phyloP scores from a whole-genome alignment of 75 land plant genomes.

The Picea glauca region DNA sequence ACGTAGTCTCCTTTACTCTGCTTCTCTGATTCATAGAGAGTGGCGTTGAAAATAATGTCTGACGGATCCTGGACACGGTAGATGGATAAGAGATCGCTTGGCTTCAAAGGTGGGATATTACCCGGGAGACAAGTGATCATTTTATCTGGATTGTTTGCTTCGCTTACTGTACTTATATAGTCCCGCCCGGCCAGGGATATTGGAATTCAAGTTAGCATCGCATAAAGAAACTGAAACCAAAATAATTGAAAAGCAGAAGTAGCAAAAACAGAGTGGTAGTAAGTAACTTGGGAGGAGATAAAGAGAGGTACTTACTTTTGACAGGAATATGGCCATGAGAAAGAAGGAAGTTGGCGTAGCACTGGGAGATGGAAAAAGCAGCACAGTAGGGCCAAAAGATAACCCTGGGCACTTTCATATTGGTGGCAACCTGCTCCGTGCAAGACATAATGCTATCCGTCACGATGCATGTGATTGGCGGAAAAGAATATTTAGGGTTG shows the following conservation, averaged over 20 bases:
- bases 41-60: too few species aligned
- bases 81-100: neutral
- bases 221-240: neutral
- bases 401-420: conserved; percentile 3
- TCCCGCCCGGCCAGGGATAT: neutral
- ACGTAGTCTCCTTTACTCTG: neutral
- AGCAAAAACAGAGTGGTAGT: too few species aligned
- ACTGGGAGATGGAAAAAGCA: neutral
- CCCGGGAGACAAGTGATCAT: neutral
- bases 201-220: neutral
- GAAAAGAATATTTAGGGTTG: neutral
- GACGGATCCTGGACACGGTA: neutral
- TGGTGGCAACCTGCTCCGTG: neutral
- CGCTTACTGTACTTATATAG: neutral
- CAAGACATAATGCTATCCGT: neutral
- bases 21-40: too few species aligned
- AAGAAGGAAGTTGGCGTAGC: neutral
- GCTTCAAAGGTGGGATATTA: neutral
- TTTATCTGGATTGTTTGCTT: neutral
- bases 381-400: neutral
- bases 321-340: conserved; percentile 3
- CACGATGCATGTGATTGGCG: neutral
- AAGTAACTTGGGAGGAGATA: too few species aligned
- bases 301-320: neutral
- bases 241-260: neutral